Conservation (phyloP, 2,329 filamentous ascomycete species). For the Aaosphaeria pasadenensis region DNA sequence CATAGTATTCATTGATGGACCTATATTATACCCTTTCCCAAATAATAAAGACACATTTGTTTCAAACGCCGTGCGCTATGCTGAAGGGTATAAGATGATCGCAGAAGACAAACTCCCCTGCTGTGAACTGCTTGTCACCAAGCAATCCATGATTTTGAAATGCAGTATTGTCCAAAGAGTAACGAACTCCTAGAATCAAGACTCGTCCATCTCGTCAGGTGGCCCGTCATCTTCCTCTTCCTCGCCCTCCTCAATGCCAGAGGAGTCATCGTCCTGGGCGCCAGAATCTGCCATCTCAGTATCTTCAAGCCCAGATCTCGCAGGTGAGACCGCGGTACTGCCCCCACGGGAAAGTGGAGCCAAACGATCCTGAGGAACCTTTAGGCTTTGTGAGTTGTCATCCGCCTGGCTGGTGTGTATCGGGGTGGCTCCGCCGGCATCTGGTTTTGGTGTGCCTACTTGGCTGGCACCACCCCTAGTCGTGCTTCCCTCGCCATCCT, state of each 20-base stretch:
- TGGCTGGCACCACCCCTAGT: constrained; percentile 38
- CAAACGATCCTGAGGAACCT: constrained; percentile 29
- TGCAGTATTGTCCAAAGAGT: too few species aligned
- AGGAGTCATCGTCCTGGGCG: constrained; percentile 27
- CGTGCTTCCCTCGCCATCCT: constrained; percentile 38
- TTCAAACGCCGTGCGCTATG: too few species aligned
- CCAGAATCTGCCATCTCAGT: constrained; percentile 28
- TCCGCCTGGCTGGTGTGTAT: constrained; percentile 32
- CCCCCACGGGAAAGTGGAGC: constrained; percentile 25
- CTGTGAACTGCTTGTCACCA: too few species aligned
- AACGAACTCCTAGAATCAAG: constrained; percentile 7
- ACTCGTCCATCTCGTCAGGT: constrained; percentile 26
- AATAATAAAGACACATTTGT: too few species aligned
- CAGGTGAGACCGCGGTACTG: constrained; percentile 25
- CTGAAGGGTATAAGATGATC: too few species aligned
- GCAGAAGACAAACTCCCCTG: too few species aligned
- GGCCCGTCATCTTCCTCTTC: constrained; percentile 11
- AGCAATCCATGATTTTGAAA: too few species aligned
- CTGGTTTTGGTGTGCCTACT: constrained; percentile 45
- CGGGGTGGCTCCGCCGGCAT: constrained; percentile 39
- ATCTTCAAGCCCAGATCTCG: constrained; percentile 20
- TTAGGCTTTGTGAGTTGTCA: constrained; percentile 24
- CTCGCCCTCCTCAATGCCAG: constrained; percentile 22
- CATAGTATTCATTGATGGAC: too few species aligned
- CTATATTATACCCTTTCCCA: too few species aligned